phyloP scores from a whole-genome alignment of 192 early-diverging fungal species.

The Gonapodya sp. region DNA sequence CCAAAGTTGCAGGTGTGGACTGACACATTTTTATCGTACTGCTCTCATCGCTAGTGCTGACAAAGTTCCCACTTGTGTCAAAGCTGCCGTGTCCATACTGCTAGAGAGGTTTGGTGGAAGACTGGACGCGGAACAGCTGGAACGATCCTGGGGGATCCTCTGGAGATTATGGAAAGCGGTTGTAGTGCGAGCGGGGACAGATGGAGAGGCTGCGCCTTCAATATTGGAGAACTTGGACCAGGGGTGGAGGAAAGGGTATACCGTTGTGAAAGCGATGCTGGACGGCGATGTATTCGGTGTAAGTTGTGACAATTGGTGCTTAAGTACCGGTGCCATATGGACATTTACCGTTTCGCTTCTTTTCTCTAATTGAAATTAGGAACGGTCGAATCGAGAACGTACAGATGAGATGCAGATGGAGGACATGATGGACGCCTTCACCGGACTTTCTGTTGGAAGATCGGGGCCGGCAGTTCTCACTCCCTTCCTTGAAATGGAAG shows the following conservation, averaged over 20 bases:
- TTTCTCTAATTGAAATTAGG: neutral
- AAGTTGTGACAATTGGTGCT: neutral
- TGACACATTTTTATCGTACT: too few species aligned
- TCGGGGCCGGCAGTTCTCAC: neutral
- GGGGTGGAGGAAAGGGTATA: neutral
- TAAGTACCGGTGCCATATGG: too few species aligned
- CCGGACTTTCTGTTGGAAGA: neutral
- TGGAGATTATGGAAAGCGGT: neutral
- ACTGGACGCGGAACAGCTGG: neutral
- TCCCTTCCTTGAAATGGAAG: neutral
- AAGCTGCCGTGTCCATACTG: neutral
- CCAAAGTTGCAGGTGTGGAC: neutral
- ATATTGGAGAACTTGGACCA: neutral
- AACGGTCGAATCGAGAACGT: neutral
- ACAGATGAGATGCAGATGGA: neutral
- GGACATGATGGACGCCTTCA: neutral
- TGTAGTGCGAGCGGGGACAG: neutral
- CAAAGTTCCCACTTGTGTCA: neutral
- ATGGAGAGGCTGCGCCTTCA: neutral
- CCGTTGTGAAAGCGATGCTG: neutral
- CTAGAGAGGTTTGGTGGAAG: neutral
- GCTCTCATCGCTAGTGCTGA: too few species aligned
- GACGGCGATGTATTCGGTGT: neutral
- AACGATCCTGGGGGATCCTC: neutral
- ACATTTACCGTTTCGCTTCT: neutral